These are phyloP conservation scores for Daldinia grandis DNA, from an alignment of 495 filamentous ascomycete genomes.

Conservation along the genomic window DNA sequence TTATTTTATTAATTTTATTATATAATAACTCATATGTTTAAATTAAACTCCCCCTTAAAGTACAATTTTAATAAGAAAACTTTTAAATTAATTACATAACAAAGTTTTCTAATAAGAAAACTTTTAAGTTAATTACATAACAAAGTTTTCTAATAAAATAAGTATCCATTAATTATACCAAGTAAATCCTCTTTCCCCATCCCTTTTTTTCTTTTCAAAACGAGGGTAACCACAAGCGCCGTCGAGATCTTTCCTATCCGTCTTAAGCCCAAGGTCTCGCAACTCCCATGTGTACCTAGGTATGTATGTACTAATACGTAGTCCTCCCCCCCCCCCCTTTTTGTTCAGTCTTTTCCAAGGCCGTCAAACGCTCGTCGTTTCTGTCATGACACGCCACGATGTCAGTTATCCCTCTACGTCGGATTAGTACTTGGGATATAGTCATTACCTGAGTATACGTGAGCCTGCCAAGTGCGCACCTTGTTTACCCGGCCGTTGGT, in stretches of 20 bases:
- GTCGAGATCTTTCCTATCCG: slow-evolving; percentile 13
- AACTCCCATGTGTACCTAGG: slow-evolving; percentile 21
- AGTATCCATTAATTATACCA: background rate
- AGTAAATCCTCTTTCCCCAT: background rate
- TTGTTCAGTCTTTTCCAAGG: background rate
- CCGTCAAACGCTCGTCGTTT: slow-evolving; percentile 45
- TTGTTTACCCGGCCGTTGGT: slow-evolving; percentile 42
- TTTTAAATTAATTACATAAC: no score
- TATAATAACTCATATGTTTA: no score
- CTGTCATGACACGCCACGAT: slow-evolving; percentile 29
- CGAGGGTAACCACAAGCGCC: slow-evolving; percentile 28
- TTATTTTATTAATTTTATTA: no score
- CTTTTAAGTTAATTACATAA: no score
- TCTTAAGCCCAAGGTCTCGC: slow-evolving; percentile 6
- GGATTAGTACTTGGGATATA: slow-evolving; percentile 16
- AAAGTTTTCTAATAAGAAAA: no score
- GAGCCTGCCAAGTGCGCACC: slow-evolving; percentile 52
- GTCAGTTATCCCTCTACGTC: slow-evolving; percentile 31
- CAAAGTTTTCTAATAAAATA: background rate
- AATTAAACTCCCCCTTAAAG: no score
- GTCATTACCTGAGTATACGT: slow-evolving; percentile 54
- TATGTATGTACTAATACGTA: slow-evolving; percentile 18
- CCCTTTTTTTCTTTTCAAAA: background rate
- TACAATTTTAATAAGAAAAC: no score
- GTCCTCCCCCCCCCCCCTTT: background rate